phyloP scores from a whole-genome alignment of 805 yeast genomes.

The Debaryomyces castellii region DNA sequence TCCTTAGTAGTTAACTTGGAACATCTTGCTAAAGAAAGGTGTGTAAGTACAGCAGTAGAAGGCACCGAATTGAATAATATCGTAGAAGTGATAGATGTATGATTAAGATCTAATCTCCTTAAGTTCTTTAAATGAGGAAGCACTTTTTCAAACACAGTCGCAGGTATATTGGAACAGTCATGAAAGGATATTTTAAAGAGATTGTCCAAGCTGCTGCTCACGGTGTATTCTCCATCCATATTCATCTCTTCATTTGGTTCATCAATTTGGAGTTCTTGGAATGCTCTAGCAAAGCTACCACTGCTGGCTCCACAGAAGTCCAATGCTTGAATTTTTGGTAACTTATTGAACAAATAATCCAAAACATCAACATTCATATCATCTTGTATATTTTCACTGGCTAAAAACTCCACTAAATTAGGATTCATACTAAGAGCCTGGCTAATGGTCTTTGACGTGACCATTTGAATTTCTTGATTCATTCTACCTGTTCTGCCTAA shows the following conservation, averaged over 20 bases:
- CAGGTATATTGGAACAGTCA: slow-evolving; percentile 78
- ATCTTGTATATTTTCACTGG: slow-evolving; percentile 81
- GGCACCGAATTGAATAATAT: slow-evolving; percentile 55
- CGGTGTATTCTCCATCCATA: slow-evolving; percentile 4
- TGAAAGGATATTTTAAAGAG: slow-evolving; percentile 67
- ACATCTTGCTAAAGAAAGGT: slow-evolving; percentile 58
- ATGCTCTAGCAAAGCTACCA: slow-evolving; percentile 56
- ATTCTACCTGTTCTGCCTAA: slow-evolving; percentile 84
- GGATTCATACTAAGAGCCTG: slow-evolving; percentile 63
- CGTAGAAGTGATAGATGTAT: slow-evolving; percentile 72
- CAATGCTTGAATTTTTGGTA: slow-evolving; percentile 60
- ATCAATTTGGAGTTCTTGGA: slow-evolving; percentile 42
- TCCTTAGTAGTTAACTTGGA: slow-evolving; percentile 72
- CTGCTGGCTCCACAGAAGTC: slow-evolving; percentile 91
- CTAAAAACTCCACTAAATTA: slow-evolving; percentile 73
- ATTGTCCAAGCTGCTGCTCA: slow-evolving; percentile 9
- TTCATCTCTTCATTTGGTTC: slow-evolving; percentile 11
- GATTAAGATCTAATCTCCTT: slow-evolving; percentile 74
- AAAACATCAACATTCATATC: slow-evolving; percentile 68
- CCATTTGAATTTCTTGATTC: slow-evolving; percentile 91
- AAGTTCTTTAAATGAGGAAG: slow-evolving; percentile 58
- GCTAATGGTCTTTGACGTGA: slow-evolving; percentile 69
- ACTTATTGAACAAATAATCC: slow-evolving; percentile 50
- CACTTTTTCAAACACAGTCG: slow-evolving; percentile 52
- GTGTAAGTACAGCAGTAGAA: slow-evolving; percentile 61